Conservation (phyloP, 805 yeast species). For the Ogataea wickerhamii region DNA sequence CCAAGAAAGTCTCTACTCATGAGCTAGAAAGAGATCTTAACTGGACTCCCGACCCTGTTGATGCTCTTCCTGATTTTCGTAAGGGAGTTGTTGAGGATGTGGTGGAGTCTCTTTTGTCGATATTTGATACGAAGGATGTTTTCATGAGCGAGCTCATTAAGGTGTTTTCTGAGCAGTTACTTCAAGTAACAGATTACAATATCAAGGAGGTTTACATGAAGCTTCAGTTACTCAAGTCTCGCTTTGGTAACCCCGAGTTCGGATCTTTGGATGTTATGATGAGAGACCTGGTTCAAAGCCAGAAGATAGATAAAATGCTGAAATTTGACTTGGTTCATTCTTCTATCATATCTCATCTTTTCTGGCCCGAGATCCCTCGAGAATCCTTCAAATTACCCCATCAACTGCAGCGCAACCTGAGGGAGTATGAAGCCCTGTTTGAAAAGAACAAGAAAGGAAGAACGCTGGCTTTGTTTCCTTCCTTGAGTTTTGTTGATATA, state of each 20-base stretch:
- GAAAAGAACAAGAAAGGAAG: constrained; percentile 51
- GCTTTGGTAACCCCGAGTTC: constrained; percentile 67
- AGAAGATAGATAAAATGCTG: constrained; percentile 38
- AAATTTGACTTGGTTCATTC: constrained; percentile 41
- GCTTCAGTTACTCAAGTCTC: constrained; percentile 51
- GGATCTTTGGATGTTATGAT: constrained; percentile 81
- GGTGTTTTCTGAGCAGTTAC: constrained; percentile 55
- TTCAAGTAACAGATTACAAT: constrained; percentile 40
- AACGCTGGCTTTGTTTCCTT: constrained; percentile 51
- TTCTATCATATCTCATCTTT: constrained; percentile 67
- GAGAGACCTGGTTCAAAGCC: constrained; percentile 60
- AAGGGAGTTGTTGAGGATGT: constrained; percentile 59
- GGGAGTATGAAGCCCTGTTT: constrained; percentile 41
- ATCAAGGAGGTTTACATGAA: constrained; percentile 39
- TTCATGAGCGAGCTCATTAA: constrained; percentile 63
- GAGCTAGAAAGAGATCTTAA: constrained; percentile 47
- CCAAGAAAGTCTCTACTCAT: constrained; percentile 21
- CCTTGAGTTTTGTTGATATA: constrained; percentile 59
- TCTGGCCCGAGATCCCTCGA: constrained; percentile 67
- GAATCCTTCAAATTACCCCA: constrained; percentile 49
- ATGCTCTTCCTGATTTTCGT: constrained; percentile 82
- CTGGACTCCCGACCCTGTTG: constrained; percentile 87
- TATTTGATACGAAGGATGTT: constrained; percentile 64
- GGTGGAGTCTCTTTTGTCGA: constrained; percentile 65
- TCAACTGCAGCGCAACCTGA: constrained; percentile 38